Evolutionary conservation across 768 basidiomycete species (phyloP), one percentile per base, ranked within the genome.

Genomic region (Antrodiella citrinella): DNA sequence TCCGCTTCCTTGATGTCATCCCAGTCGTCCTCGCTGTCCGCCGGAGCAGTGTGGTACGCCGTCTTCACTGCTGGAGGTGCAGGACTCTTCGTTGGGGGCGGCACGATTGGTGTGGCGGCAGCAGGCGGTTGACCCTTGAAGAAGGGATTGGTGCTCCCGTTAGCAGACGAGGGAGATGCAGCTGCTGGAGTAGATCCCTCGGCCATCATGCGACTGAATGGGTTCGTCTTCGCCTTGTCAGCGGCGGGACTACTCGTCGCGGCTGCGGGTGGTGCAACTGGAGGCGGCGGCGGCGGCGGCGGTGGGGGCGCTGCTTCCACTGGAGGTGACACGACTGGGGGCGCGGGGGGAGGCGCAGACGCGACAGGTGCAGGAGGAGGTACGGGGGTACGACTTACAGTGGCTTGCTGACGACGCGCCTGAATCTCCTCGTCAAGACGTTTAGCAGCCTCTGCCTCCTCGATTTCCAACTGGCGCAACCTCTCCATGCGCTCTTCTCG

Each of bases 1-100:
- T 75, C 77, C 40, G 79, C 81, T 64, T 93, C 91, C 59, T 79
- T 71, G 45, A 90, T 71, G n/a, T 82, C 81, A 49, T 85, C 91
- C 91, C 91, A 94, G 45, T 91, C 90, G 15, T 88, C 86, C 1
- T 87, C 84, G 25, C 72, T 69, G 26, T 71, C 72, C 2, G 68
- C 65, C 1, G 84, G 75, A 0, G 80, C 85, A 1, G 80, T 84
- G 54, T 84, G 67, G 53, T 89, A 87, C 2, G 75, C 62, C 0
- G 76, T 63, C 61, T 78, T 84, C 20, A 74, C 62, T 0, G 77
- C 65, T 4, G 75, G 67, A 1, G 84, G 79, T 1, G 69, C 69
- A 1, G 85, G 77, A 52, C 77, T 77, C 61, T 73, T 77, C 3
- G 68, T 60, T 22, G 64, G 48, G 38, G 63, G 51, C 49, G 52